These are phyloP conservation scores for Colletotrichum aenigma DNA, from an alignment of 2,329 filamentous ascomycete genomes.

Conservation along the genomic window DNA sequence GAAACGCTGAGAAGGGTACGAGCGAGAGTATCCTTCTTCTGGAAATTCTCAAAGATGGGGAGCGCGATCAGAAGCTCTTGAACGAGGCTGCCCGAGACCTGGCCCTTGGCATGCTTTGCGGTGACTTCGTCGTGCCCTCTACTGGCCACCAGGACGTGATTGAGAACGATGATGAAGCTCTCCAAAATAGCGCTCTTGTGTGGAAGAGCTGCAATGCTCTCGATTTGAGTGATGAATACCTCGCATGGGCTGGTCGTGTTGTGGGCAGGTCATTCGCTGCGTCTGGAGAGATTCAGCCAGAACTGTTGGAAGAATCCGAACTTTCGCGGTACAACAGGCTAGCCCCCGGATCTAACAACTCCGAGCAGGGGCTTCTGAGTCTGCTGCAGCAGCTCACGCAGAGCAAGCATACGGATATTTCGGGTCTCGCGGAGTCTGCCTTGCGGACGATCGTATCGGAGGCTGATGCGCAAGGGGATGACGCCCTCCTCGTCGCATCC, in stretches of 20 bases:
- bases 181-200: slow-evolving; percentile 67
- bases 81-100: slow-evolving; percentile 72
- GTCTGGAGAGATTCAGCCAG: slow-evolving; percentile 69
- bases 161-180: slow-evolving; percentile 67
- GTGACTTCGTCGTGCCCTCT: slow-evolving; percentile 69
- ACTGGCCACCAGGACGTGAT: slow-evolving; percentile 68
- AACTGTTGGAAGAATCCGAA: slow-evolving; percentile 64
- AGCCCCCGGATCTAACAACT: slow-evolving; percentile 54
- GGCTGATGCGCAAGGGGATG: slow-evolving; percentile 50
- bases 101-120: slow-evolving; percentile 75
- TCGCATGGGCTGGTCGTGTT: slow-evolving; percentile 84
- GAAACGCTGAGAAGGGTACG: slow-evolving; percentile 71
- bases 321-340: slow-evolving; percentile 54
- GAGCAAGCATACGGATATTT: slow-evolving; percentile 57
- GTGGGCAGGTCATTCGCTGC: slow-evolving; percentile 84
- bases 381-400: slow-evolving; percentile 67
- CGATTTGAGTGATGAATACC: slow-evolving; percentile 69
- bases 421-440: slow-evolving; percentile 65
- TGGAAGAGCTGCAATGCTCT: slow-evolving; percentile 77
- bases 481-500: slow-evolving; percentile 53
- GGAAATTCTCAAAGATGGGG: slow-evolving; percentile 79
- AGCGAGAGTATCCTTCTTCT: slow-evolving; percentile 81
- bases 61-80: slow-evolving; percentile 65
- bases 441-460: slow-evolving; percentile 62
- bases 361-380: slow-evolving; percentile 66